Percentiles rank a stretch among this genome's conserved stretches.
Evolutionary conservation across 805 yeast genomes (phyloP).

Genomic region (Danielia reshetovae): DNA sequence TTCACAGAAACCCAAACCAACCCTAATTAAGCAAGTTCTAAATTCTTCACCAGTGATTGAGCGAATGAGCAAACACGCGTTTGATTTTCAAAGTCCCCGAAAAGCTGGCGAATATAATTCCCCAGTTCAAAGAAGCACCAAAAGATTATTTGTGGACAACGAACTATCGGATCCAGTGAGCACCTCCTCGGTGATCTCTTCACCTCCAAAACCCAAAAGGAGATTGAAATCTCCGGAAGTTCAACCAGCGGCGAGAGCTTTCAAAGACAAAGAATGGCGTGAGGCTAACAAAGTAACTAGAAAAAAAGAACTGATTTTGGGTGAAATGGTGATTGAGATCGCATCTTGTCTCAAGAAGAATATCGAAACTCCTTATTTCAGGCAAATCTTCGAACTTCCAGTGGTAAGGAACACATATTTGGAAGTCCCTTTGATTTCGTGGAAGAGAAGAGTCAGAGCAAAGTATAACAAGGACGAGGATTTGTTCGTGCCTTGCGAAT

Average conservation of each 20-base stretch:
- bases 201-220: slow-evolving; percentile 7
- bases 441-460: slow-evolving; percentile 49
- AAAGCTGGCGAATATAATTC: not conserved
- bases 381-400: slow-evolving; percentile 17
- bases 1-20: not conserved
- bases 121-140: slow-evolving; percentile 1
- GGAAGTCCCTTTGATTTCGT: slow-evolving; percentile 44
- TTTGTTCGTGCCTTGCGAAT: slow-evolving; percentile 50
- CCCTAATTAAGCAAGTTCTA: slow-evolving; percentile 1
- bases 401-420: slow-evolving; percentile 19
- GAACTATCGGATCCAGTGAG: slow-evolving; percentile 10
- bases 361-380: slow-evolving; percentile 24
- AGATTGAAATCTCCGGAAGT: too few relatives aligned
- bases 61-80: too few relatives aligned
- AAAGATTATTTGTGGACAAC: slow-evolving; percentile 1
- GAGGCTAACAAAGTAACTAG: slow-evolving; percentile 35
- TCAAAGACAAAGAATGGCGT: slow-evolving; percentile 24
- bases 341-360: slow-evolving; percentile 23
- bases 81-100: too few relatives aligned
- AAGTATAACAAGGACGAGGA: slow-evolving; percentile 47
- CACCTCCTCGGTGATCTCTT: slow-evolving; percentile 8
- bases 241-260: slow-evolving; percentile 3
- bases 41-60: slow-evolving; percentile 10
- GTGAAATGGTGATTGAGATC: slow-evolving; percentile 46
- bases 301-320: slow-evolving; percentile 47